These are phyloP conservation scores for Ilyonectria destructans DNA, from an alignment of 2,329 filamentous ascomycete genomes.

Conservation along the genomic window DNA sequence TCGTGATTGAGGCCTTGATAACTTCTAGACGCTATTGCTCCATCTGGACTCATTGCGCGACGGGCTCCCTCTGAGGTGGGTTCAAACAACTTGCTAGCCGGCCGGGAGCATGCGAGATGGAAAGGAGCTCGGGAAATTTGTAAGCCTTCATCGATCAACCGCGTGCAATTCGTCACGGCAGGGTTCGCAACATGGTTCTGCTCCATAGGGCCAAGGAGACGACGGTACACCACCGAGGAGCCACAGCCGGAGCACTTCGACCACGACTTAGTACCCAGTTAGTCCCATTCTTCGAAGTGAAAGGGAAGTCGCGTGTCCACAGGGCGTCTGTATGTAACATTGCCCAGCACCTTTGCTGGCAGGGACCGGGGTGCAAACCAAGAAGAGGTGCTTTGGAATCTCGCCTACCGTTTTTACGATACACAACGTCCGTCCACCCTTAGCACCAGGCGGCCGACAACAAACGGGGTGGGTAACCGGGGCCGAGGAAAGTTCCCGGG, in stretches of 20 bases:
- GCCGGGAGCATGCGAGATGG: background rate
- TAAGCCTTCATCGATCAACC: constrained; percentile 21
- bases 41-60: constrained; percentile 16
- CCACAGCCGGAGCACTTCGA: constrained; percentile 3
- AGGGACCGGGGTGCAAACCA: constrained; percentile 1
- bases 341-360: constrained; percentile 21
- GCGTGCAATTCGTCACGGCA: constrained; percentile 14
- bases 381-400: background rate
- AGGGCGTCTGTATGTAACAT: constrained; percentile 23
- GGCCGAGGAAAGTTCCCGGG: constrained; percentile 16
- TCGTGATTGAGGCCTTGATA: constrained; percentile 10
- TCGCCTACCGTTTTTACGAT: constrained; percentile 3
- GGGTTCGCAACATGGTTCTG: background rate
- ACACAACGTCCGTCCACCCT: background rate
- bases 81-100: constrained; percentile 11
- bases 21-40: constrained; percentile 4
- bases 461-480: background rate
- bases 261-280: constrained; percentile 15
- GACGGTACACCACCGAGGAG: too few species aligned
- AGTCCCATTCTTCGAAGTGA: constrained; percentile 34
- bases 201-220: background rate
- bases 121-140: constrained; percentile 28
- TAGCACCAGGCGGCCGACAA: background rate
- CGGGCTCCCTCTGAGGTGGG: constrained; percentile 10
- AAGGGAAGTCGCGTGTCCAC: constrained; percentile 35